These are phyloP conservation scores for Casuarina cunninghamiana DNA, from an alignment of 306 rosid species.

Conservation along the genomic window DNA sequence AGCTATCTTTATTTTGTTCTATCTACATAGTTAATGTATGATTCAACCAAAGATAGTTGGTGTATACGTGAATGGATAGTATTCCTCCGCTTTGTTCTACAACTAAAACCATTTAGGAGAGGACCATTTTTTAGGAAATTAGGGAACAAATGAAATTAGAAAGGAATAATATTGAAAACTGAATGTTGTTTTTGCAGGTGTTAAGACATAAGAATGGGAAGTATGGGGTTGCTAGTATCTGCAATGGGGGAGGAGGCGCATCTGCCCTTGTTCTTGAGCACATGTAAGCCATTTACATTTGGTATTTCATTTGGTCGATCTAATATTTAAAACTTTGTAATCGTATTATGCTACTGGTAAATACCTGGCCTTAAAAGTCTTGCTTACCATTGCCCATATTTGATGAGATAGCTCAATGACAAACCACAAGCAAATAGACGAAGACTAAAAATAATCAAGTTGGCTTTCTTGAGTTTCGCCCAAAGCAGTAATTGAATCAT, in stretches of 20 bases:
- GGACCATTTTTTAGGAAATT: constrained; percentile 7
- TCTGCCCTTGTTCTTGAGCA: constrained; percentile 85
- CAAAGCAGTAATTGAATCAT: not conserved
- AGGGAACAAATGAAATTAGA: not conserved
- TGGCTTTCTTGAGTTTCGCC: not conserved
- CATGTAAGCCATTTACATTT: constrained; percentile 52
- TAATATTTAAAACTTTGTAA: not conserved
- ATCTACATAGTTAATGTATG: not conserved
- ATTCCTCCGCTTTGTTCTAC: constrained; percentile 9
- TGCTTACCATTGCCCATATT: not conserved
- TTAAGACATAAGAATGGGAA: constrained; percentile 72
- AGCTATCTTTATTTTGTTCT: not conserved
- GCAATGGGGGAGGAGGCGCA: constrained; percentile 99
- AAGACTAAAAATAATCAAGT: not conserved
- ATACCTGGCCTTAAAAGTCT: not conserved
- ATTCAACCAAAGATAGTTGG: not conserved
- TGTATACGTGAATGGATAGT: not conserved
- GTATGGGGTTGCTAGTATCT: constrained; percentile 79
- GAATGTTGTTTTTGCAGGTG: constrained; percentile 55
- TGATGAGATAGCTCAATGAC: not conserved
- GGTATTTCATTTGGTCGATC: constrained; percentile 12
- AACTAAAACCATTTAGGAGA: constrained; percentile 2
- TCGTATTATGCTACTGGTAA: not conserved
- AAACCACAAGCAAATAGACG: not conserved
- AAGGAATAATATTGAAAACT: constrained; percentile 21